phyloP scores from a whole-genome alignment of 345 rosid genomes.

The Salix dunnii region DNA sequence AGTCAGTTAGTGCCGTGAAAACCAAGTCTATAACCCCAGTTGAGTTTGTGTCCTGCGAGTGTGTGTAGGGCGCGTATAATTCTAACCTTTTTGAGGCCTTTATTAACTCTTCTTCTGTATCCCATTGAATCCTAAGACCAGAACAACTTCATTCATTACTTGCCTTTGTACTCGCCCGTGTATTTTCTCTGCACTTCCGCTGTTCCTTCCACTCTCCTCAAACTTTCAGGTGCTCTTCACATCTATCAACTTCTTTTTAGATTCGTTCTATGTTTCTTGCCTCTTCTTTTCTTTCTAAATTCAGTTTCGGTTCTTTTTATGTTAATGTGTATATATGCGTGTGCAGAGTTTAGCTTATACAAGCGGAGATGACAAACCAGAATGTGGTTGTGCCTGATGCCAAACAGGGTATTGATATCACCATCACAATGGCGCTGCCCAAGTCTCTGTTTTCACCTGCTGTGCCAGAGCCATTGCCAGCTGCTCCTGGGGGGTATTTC shows the following conservation, averaged over 20 bases:
- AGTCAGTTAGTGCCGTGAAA: too few species aligned
- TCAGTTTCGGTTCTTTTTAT: neutral
- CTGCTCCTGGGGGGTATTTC: constrained; percentile 4
- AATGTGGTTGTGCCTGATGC: constrained; percentile 12
- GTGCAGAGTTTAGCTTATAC: neutral
- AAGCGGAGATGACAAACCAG: constrained; percentile 22
- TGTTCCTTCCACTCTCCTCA: neutral
- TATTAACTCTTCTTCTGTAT: neutral
- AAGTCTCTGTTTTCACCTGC: constrained; percentile 1
- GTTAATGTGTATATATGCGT: neutral
- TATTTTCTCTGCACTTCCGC: neutral
- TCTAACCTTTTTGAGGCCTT: neutral
- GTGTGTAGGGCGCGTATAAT: neutral
- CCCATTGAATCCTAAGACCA: neutral
- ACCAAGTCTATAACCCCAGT: too few species aligned
- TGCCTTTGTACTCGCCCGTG: neutral
- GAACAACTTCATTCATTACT: too few species aligned
- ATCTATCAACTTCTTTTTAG: too few species aligned
- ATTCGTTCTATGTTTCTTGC: too few species aligned
- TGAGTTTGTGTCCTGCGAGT: too few species aligned
- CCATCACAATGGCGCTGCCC: constrained; percentile 5
- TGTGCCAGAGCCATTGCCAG: neutral
- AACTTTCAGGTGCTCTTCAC: neutral
- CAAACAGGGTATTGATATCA: constrained; percentile 3
- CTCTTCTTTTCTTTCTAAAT: too few species aligned